Conservation (phyloP, 441 rosid genomes). For the Kokia cookei region DNA sequence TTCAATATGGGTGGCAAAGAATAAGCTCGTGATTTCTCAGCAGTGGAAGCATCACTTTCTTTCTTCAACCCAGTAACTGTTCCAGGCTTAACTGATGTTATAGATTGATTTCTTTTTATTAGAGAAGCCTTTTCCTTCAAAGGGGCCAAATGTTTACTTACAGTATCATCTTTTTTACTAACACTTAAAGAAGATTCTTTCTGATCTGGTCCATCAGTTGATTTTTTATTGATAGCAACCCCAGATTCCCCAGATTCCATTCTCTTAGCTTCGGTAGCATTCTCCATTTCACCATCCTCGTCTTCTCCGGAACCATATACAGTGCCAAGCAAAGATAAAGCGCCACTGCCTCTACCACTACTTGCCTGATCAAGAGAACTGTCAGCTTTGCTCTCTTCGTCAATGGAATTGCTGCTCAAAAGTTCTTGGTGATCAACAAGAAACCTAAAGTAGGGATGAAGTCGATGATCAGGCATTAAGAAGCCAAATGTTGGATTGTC, state of each 20-base stretch:
- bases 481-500: slow-evolving; percentile 95
- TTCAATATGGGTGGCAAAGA: slow-evolving; percentile 26
- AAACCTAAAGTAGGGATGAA: slow-evolving; percentile 81
- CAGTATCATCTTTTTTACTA: slow-evolving; percentile 26
- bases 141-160: slow-evolving; percentile 30
- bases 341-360: slow-evolving; percentile 43
- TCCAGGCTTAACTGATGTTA: slow-evolving; percentile 38
- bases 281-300: slow-evolving; percentile 52
- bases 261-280: slow-evolving; percentile 22
- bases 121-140: slow-evolving; percentile 40
- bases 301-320: slow-evolving; percentile 85
- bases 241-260: slow-evolving; percentile 20
- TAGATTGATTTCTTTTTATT: slow-evolving; percentile 44
- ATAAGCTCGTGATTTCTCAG: slow-evolving; percentile 33
- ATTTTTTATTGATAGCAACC: slow-evolving; percentile 21
- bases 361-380: slow-evolving; percentile 24
- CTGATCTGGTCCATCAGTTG: slow-evolving; percentile 34
- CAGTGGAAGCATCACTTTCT: slow-evolving; percentile 29
- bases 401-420: slow-evolving; percentile 44
- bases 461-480: slow-evolving; percentile 89
- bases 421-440: slow-evolving; percentile 91
- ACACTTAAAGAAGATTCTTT: slow-evolving; percentile 21
- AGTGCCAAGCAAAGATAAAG: slow-evolving; percentile 85
- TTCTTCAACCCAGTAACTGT: slow-evolving; percentile 30
- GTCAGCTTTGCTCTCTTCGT: slow-evolving; percentile 35